phyloP scores from a whole-genome alignment of 768 basidiomycete genomes.

The Boletellus ananas region DNA sequence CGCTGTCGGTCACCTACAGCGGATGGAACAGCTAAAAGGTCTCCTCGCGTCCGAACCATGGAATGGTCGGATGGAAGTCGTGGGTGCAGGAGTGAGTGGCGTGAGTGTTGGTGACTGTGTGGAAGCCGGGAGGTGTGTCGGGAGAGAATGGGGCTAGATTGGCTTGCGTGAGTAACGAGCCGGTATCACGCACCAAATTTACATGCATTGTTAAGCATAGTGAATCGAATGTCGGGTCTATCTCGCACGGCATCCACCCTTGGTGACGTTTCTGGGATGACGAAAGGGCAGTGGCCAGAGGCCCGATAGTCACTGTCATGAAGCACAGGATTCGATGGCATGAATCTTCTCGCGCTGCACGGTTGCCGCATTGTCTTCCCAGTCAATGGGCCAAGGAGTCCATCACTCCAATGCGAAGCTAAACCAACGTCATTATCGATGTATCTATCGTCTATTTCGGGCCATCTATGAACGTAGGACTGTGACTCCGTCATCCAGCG shows the following conservation, averaged over 20 bases:
- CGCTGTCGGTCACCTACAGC: constrained; percentile 62
- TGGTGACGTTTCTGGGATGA: constrained; percentile 12
- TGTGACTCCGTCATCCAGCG: background rate
- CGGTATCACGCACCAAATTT: constrained; percentile 9
- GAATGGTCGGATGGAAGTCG: constrained; percentile 51
- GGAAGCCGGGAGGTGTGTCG: constrained; percentile 62
- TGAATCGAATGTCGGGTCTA: constrained; percentile 5
- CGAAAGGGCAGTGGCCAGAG: background rate
- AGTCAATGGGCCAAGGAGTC: constrained; percentile 7
- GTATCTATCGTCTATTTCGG: constrained; percentile 2
- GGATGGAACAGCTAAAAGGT: constrained; percentile 57
- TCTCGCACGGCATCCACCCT: background rate
- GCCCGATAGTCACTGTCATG: constrained; percentile 7
- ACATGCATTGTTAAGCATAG: constrained; percentile 9
- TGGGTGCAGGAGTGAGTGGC: constrained; percentile 85
- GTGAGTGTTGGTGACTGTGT: constrained; percentile 88
- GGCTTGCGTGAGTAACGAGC: constrained; percentile 12
- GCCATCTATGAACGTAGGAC: background rate
- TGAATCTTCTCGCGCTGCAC: constrained; percentile 10
- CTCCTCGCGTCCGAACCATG: constrained; percentile 42
- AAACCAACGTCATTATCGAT: constrained; percentile 18
- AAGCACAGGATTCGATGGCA: constrained; percentile 19
- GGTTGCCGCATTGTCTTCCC: constrained; percentile 25
- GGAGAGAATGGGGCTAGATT: constrained; percentile 36
- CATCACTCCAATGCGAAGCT: constrained; percentile 16